These are phyloP conservation scores for Lepiota venenata DNA, from an alignment of 768 basidiomycete species.

Conservation along the genomic window DNA sequence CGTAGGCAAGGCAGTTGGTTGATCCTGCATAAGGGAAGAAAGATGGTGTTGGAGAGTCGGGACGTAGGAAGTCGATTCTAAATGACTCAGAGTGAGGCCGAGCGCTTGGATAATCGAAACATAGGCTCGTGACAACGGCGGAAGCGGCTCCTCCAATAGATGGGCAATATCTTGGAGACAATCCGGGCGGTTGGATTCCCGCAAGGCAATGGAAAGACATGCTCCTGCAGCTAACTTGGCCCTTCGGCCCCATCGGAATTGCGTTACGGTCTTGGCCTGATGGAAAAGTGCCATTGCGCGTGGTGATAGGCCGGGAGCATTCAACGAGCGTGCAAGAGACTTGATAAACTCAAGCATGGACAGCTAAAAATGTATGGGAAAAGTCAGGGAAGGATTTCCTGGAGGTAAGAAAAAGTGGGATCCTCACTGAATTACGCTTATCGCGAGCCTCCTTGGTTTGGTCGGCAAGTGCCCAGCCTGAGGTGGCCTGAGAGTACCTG, in stretches of 20 bases:
- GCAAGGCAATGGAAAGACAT: conserved; percentile 64
- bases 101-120: conserved; percentile 49
- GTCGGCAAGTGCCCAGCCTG: conserved; percentile 60
- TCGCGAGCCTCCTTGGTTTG: conserved; percentile 65
- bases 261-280: conserved; percentile 55
- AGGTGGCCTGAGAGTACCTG: conserved; percentile 44
- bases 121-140: conserved; percentile 53
- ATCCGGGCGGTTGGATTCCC: conserved; percentile 67
- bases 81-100: conserved; percentile 45
- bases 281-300: conserved; percentile 70
- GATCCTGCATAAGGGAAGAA: conserved; percentile 29
- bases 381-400: conserved; percentile 16
- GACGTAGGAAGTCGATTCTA: conserved; percentile 61
- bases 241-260: conserved; percentile 71
- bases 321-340: conserved; percentile 55
- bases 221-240: conserved; percentile 70
- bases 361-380: conserved; percentile 35
- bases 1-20: conserved; percentile 25
- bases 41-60: conserved; percentile 54
- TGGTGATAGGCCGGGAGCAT: conserved; percentile 55
- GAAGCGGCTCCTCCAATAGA: conserved; percentile 50
- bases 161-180: conserved; percentile 67
- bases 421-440: conserved; percentile 57
- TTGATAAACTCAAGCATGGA: conserved; percentile 63
- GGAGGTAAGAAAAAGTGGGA: conserved; percentile 9